Evolutionary conservation across 441 rosid species (phyloP), one percentile per base, ranked within the genome.

Genomic region (Raphanus hybrid): DNA sequence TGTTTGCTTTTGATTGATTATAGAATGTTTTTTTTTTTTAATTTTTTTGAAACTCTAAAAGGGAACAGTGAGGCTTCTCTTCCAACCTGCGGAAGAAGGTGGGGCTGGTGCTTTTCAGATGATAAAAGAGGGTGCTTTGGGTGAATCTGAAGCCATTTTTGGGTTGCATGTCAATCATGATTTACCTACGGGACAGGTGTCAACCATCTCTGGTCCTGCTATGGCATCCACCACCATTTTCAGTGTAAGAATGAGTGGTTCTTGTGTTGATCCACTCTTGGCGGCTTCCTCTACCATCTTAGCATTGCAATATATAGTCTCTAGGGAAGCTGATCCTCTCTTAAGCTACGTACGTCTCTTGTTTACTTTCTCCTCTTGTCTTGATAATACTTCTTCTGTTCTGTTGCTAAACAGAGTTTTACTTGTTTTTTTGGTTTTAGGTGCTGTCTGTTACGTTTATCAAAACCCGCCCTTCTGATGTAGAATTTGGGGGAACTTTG

Each of bases 71-170:
- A 84, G 92, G 75, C 91, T 92, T 73, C 84, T 94, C 67, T 94
- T 92, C 84, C 97, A 94, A 76, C 97, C 95, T n/a, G 98, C 95
- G 5, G 97, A 94, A 81, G 95, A 94, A 79, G 92, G 91, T 57
- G 95, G 97, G 52, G 96, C 95, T 0, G 98, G 97, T 78, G 98
- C 98, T 18, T 81, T 83, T 67, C 82, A 76, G 11, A 89, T 94
- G 98, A 86, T 92, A 75, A 80, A 79, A 75, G 96, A 92, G n/a
- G 92, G 97, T 14, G 95, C 95, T 18, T 82, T 94, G 63, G 92
- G 97, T 80, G 87, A 87, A 32, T 84, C 97, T 14, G 90, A 88
- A 85, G 97, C 90, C 15, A 89, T 91, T 80, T 94, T 89, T 86
- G 95, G 85, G 16, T 87, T 91, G 94, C 98, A 92, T 62, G 66